Evolutionary conservation across 345 rosid genomes (phyloP), one percentile per base, ranked within the genome.

Genomic region (Populus tremula): DNA sequence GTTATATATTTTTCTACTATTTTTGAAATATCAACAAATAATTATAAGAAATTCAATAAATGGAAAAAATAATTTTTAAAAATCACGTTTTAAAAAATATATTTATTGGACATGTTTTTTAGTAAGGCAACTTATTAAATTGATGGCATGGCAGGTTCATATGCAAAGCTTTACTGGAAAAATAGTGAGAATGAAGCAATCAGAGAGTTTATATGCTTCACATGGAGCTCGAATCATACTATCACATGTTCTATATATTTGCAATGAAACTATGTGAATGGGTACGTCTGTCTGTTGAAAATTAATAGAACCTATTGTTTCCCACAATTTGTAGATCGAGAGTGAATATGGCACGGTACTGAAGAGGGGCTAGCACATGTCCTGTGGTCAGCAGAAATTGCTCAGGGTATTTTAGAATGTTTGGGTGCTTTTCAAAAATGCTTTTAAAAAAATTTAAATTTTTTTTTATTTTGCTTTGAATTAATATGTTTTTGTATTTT

Each of bases 201-300:
- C 88, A 1, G 89, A 91, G 56, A 84, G 78, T 41, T 74, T 92
- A 70, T 92, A 76, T 80, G 97, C 94, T 80, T 92, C 97, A 1
- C 97, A 92, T 78, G 96, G 97, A 78, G 97, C 96, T 12, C 97
- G 96, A 14, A 92, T 91, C 66, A 91, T 94, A 80, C 81, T 91
- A 67, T 92, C 97, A 20, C 97, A 94, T 93, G 94, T 77, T 90
- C 74, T 33, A 33, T 33, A 4, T 17, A 2, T 35, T 72, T 67
- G 14, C 8, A 3, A 23, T 38, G n/a, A 23, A 31, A n/a, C 36
- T 21, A 11, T 2, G 33, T n/a, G 29, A 5, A 13, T 23, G 50
- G 76, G 20, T 27, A 50, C 36, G 36, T 4, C 36, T 77, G 36
- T 21, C 5, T 36, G 14, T 5, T 27, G 3, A 31, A 33, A 50